Percentiles rank a stretch among this genome's conserved stretches.
These are phyloP conservation scores for Leccinum pachyderme DNA, from an alignment of 1,284 basidiomycete genomes.

Conservation along the genomic window DNA sequence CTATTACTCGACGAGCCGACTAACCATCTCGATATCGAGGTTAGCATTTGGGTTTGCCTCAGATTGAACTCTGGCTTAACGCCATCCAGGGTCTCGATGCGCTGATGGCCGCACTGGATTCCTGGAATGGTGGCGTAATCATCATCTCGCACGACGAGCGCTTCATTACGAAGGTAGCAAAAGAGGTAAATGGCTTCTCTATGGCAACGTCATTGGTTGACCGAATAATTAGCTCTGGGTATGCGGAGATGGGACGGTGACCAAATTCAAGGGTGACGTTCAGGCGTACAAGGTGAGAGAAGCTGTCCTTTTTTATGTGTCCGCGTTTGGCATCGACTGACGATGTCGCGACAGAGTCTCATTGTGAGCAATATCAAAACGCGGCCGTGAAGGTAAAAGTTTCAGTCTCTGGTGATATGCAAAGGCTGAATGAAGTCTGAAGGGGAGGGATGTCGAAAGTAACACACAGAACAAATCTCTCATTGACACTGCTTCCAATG, in stretches of 20 bases:
- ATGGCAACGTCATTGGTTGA: not conserved
- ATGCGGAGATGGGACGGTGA: slow-evolving; percentile 81
- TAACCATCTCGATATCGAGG: slow-evolving; percentile 96
- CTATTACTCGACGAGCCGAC: slow-evolving; percentile 94
- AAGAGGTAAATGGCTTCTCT: slow-evolving; percentile 49
- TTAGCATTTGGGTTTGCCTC: slow-evolving; percentile 17
- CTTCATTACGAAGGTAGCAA: slow-evolving; percentile 84
- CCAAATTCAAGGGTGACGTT: slow-evolving; percentile 89
- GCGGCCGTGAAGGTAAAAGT: slow-evolving; percentile 38
- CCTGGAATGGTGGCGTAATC: slow-evolving; percentile 96
- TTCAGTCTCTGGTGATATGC: no score
- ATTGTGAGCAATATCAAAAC: slow-evolving; percentile 80
- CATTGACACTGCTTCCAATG: no score
- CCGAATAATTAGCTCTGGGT: slow-evolving; percentile 71
- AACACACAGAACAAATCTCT: no score
- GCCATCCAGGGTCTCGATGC: slow-evolving; percentile 82
- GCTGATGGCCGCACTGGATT: slow-evolving; percentile 82
- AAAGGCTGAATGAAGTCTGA: no score
- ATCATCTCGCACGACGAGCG: slow-evolving; percentile 93
- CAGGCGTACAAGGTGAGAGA: slow-evolving; percentile 83
- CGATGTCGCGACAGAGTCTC: slow-evolving; percentile 48
- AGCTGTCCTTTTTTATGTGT: slow-evolving; percentile 1
- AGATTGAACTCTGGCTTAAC: not conserved
- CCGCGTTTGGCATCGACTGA: not conserved
- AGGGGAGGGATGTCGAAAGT: no score